Conservation (phyloP, 2,329 filamentous ascomycete genomes). For the Scortechinia acanthostroma region DNA sequence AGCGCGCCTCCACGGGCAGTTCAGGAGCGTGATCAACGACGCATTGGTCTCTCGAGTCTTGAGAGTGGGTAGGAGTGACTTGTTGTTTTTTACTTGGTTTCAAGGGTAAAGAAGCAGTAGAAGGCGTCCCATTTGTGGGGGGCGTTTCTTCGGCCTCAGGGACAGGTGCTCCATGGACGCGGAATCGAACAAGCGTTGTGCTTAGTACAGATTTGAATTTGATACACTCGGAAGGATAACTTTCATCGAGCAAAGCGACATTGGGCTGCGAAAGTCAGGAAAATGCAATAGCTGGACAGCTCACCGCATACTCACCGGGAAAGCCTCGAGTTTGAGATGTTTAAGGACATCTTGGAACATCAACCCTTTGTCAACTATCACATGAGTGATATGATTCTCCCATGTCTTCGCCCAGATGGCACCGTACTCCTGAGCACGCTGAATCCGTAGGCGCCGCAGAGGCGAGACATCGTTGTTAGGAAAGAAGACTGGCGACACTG, state of each 20-base stretch:
- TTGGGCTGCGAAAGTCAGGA: slow-evolving; percentile 44
- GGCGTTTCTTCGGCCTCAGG: neutral
- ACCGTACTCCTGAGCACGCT: slow-evolving; percentile 68
- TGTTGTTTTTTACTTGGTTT: neutral
- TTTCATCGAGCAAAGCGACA: neutral
- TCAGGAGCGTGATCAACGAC: neutral
- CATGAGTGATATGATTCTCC: slow-evolving; percentile 61
- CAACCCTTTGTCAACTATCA: slow-evolving; percentile 70
- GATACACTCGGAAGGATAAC: neutral
- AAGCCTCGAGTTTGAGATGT: slow-evolving; percentile 33
- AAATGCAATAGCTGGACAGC: slow-evolving; percentile 55
- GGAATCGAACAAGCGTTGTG: neutral
- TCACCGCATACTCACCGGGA: slow-evolving; percentile 15
- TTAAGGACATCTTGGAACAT: slow-evolving; percentile 55
- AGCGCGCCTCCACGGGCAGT: neutral
- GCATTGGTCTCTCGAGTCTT: neutral
- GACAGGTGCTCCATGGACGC: neutral
- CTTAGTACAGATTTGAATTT: neutral
- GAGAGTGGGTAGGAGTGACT: neutral
- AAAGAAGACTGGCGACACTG: slow-evolving; percentile 68
- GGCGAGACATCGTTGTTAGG: slow-evolving; percentile 71
- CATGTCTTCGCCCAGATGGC: slow-evolving; percentile 57
- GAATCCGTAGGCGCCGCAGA: slow-evolving; percentile 64
- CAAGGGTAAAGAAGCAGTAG: neutral
- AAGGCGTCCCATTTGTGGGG: no score